These are phyloP conservation scores for Coemansia sp. DNA, from an alignment of 192 early-diverging fungal species.

Conservation along the genomic window DNA sequence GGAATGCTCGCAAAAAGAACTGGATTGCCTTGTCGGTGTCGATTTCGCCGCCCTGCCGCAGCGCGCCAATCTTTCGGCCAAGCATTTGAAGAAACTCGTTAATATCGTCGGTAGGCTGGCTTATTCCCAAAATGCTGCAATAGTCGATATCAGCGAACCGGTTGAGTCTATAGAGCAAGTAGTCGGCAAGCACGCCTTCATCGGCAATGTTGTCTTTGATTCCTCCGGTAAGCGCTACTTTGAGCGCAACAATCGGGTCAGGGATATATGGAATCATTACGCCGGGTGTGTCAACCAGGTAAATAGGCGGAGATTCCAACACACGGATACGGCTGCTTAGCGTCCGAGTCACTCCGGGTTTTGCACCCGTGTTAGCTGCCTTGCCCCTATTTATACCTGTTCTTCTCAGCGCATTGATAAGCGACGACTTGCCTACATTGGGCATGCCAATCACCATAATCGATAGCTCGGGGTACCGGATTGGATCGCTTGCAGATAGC, in stretches of 20 bases:
- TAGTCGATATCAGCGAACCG: constrained; percentile 56
- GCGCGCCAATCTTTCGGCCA: constrained; percentile 63
- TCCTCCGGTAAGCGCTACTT: constrained; percentile 85
- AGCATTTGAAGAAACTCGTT: constrained; percentile 62
- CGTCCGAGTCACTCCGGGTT: constrained; percentile 83
- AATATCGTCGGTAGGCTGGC: constrained; percentile 70
- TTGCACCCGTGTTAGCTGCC: constrained; percentile 77
- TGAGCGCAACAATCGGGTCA: constrained; percentile 77
- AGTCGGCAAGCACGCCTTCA: constrained; percentile 82
- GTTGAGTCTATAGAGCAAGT: constrained; percentile 84
- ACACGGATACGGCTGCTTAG: constrained; percentile 78
- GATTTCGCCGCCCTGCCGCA: constrained; percentile 63
- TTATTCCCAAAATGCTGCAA: constrained; percentile 54
- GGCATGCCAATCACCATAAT: constrained; percentile 93
- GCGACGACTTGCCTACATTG: constrained; percentile 93
- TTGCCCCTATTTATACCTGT: constrained; percentile 75
- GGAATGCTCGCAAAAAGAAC: constrained; percentile 74
- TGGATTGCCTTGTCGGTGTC: constrained; percentile 67
- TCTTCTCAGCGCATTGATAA: constrained; percentile 84
- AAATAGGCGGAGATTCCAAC: constrained; percentile 82
- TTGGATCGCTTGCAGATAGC: constrained; percentile 44
- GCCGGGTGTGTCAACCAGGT: constrained; percentile 90
- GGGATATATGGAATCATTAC: constrained; percentile 87
- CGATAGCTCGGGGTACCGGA: constrained; percentile 36
- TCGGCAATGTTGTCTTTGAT: constrained; percentile 84